Base-by-base conservation (phyloP, 495 filamentous ascomycete species). In the Penicillium parvum region DNA sequence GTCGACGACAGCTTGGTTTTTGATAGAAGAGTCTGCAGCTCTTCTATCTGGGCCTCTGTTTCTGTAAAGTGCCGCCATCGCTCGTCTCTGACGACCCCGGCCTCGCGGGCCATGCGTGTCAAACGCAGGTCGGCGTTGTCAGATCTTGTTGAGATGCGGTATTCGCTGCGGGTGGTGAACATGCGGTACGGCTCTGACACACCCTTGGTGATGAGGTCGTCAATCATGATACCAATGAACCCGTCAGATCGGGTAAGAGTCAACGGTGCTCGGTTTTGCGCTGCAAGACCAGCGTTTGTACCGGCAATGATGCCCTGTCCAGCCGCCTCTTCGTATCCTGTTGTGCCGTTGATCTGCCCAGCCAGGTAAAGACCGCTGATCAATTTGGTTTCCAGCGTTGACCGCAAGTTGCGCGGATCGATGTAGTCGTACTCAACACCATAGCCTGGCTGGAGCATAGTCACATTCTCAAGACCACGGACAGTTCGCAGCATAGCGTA, bases 361-460 rank as follows among this genome's bases (percentile, higher is more conserved):
- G 92, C 92, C 12, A 98, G 77, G 68, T 86, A 98, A 6, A 98
- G 78, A 22, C 92, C 92, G 22, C 72, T 72, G 45, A 98, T 95
- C 17, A 85, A 67, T 64, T 98, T 98, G 5, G 92, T 97, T 58
- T 98, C 94, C 7, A 98, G 79, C 0, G 92, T 90, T 15, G 86
- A 79, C 47, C 81, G 82, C 7, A 98, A 73, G 55, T 81, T 84
- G 39, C 92, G 85, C 7, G 92, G 94, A 60, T 98, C 92, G 7
- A 98, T 86, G 64, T 97, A 98, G 70, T 98, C 92, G 63, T 98
- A 98, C 66, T 98, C 92, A 5, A 98, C 92, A 32, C 92, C 92
- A 60, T 98, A 98, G 35, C 92, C 92, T 2, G 92, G 83, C 57
- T 97, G 94, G 4, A 95, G 82, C 94, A 98, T 97, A 32, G 68